Conservation (phyloP, 2,329 filamentous ascomycete species). For the Paecilomyces variotii region DNA sequence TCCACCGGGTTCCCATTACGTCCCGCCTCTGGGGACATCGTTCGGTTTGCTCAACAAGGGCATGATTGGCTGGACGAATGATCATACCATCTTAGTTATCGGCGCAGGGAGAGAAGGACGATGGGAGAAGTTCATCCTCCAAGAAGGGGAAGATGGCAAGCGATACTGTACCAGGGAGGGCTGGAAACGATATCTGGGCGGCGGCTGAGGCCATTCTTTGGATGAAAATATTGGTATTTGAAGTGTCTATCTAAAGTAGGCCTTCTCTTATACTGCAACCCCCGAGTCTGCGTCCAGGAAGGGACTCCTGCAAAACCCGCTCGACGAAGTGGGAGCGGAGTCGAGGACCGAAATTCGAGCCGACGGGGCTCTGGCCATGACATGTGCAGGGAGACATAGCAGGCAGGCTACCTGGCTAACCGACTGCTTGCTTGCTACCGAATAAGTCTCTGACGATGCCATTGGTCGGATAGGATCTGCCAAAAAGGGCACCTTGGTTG, state of each 20-base stretch:
- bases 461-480: not conserved
- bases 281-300: not conserved
- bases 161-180: slow-evolving; percentile 62
- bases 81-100: slow-evolving; percentile 65
- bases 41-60: slow-evolving; percentile 65
- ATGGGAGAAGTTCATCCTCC: slow-evolving; percentile 80
- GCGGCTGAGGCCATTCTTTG: slow-evolving; percentile 15
- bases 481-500: not conserved
- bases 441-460: not conserved
- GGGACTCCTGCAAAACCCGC: not conserved
- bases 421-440: not conserved
- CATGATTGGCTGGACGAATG: slow-evolving; percentile 72
- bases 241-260: slow-evolving; percentile 5
- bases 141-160: slow-evolving; percentile 60
- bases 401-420: not conserved
- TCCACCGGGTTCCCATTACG: slow-evolving; percentile 30
- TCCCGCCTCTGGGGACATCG: slow-evolving; percentile 46
- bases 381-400: not conserved
- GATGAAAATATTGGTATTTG: not conserved
- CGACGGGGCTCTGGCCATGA: not conserved
- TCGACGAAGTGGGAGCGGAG: not conserved
- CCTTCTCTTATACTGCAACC: not conserved
- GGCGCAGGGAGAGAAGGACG: slow-evolving; percentile 71
- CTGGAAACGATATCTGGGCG: slow-evolving; percentile 70
- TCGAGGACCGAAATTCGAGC: not conserved